A percentile compares a stretch with the other conserved stretches of the same genome.
Conservation (phyloP, 495 filamentous ascomycete species). For the Astrocystis sublimbata region DNA sequence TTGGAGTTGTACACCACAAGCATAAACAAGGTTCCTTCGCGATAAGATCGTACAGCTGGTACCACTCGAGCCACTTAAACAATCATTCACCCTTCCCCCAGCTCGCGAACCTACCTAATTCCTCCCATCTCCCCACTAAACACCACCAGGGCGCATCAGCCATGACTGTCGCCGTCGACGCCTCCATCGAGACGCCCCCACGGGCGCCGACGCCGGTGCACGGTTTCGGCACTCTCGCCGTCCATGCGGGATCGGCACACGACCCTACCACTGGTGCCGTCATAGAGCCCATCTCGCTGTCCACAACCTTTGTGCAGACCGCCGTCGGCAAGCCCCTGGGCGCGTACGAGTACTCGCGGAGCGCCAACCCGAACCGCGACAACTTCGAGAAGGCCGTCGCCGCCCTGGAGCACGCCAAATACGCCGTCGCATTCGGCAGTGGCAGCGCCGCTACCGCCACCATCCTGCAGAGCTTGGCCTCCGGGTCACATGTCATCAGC, state of each 20-base stretch:
- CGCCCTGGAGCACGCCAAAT: conserved; percentile 86
- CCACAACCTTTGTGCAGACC: conserved; percentile 89
- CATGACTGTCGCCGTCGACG: conserved; percentile 44
- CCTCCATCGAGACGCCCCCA: conserved; percentile 46
- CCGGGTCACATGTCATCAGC: conserved; percentile 91
- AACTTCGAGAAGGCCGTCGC: conserved; percentile 93
- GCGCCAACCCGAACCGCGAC: conserved; percentile 88
- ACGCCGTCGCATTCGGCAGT: conserved; percentile 92
- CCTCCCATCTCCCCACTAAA: background rate
- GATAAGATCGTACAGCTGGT: too few relatives aligned
- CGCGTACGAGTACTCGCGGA: conserved; percentile 84
- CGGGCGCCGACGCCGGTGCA: conserved; percentile 45
- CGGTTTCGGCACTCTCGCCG: conserved; percentile 87
- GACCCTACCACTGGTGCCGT: conserved; percentile 92
- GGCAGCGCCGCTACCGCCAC: conserved; percentile 92
- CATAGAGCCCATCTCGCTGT: conserved; percentile 92
- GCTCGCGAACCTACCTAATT: background rate
- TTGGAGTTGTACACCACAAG: background rate
- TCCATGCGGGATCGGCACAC: conserved; percentile 88
- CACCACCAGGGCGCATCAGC: background rate
- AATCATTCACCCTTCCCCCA: background rate
- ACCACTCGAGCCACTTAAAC: too few relatives aligned
- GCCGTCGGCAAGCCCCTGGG: conserved; percentile 84
- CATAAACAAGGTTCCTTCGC: too few relatives aligned
- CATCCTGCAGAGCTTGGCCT: conserved; percentile 88